Conservation (phyloP, 2,329 filamentous ascomycete species). For the Tolypocladium cylindrosporum region DNA sequence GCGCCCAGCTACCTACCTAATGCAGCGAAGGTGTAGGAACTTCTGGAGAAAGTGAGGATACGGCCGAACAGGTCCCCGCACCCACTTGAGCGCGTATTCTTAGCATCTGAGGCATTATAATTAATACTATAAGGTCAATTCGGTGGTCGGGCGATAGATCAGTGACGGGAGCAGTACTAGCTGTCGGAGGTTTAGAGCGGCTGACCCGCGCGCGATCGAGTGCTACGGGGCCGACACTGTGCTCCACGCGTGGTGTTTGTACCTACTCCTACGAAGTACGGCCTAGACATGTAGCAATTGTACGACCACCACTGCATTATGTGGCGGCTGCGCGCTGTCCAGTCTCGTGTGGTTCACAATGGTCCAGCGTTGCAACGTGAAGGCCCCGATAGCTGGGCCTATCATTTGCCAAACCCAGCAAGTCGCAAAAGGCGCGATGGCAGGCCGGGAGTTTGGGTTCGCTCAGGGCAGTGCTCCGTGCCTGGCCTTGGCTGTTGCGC, state of each 20-base stretch:
- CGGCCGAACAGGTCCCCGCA: not conserved
- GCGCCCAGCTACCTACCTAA: constrained; percentile 6
- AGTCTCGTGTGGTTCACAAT: not conserved
- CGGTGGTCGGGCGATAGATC: not conserved
- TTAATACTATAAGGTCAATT: not conserved
- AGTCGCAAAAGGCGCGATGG: not conserved
- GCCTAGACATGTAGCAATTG: too few relatives aligned
- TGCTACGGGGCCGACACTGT: not conserved
- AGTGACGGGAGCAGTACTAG: not conserved
- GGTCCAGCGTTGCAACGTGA: not conserved
- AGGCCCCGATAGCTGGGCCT: not conserved
- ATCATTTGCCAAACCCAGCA: not conserved
- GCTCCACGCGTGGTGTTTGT: not conserved
- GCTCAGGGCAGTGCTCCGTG: not conserved
- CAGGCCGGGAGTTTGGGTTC: not conserved
- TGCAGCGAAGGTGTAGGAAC: constrained; percentile 3
- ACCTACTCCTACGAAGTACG: not conserved
- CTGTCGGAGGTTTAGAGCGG: not conserved
- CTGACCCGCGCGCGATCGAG: not conserved
- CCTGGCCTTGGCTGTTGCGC: not conserved
- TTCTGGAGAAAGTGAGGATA: constrained; percentile 1
- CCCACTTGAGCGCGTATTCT: not conserved
- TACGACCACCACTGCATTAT: not conserved
- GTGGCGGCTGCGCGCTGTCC: not conserved
- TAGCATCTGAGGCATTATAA: not conserved